Conservation (phyloP, 2,329 filamentous ascomycete genomes). For the Penicillium capsulatum region DNA sequence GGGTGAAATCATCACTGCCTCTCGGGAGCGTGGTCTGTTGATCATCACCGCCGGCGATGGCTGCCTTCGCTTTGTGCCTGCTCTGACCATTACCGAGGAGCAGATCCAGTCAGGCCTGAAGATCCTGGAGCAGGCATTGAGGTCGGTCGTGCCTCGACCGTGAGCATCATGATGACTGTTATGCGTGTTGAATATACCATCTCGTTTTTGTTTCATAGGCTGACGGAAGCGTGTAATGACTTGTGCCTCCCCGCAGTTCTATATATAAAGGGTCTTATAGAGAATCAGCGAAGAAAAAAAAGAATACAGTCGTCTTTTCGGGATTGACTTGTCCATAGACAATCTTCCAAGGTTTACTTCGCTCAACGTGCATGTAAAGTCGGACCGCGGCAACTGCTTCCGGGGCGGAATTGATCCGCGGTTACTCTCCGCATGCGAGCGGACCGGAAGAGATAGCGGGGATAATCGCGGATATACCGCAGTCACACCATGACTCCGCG, state of each 20-base stretch:
- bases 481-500: neutral
- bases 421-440: no score
- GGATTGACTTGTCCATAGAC: no score
- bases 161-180: constrained; percentile 14
- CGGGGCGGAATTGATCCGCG: no score
- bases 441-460: no score
- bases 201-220: constrained; percentile 8
- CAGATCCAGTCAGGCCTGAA: constrained; percentile 75
- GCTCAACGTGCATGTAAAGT: no score
- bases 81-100: constrained; percentile 70
- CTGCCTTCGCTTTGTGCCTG: constrained; percentile 86
- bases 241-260: neutral
- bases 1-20: constrained; percentile 68
- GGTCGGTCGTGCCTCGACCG: constrained; percentile 48
- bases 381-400: no score
- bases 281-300: no score
- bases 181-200: constrained; percentile 23
- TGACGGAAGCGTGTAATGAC: constrained; percentile 2
- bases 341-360: no score
- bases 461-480: no score
- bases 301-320: no score
- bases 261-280: no score
- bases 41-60: constrained; percentile 92
- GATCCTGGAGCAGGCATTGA: constrained; percentile 68
- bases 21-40: constrained; percentile 78